phyloP scores from a whole-genome alignment of 2,329 filamentous ascomycete genomes.

The Pseudogymnoascus sp. region DNA sequence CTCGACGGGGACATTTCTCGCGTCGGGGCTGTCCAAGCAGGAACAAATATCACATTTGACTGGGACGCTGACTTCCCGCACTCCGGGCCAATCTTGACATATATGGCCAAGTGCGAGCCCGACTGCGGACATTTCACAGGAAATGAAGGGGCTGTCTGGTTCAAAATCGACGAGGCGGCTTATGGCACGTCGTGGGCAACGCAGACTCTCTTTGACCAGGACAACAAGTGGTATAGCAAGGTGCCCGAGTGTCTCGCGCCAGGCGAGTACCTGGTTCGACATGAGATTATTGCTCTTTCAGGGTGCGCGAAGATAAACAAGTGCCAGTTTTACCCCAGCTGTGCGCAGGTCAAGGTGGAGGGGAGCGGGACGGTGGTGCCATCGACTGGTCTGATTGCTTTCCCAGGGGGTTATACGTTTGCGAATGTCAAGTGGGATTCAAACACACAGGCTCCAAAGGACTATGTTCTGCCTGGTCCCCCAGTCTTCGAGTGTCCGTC shows the following conservation, averaged over 20 bases:
- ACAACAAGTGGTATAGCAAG: conserved; percentile 11
- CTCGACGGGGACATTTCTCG: conserved; percentile 14
- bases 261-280: conserved; percentile 16
- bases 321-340: conserved; percentile 16
- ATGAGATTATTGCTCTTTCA: conserved; percentile 15
- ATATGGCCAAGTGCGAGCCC: conserved; percentile 16
- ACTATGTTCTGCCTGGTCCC: background rate
- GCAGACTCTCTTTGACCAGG: conserved; percentile 13
- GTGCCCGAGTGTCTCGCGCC: conserved; percentile 15
- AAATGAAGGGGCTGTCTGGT: conserved; percentile 11
- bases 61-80: conserved; percentile 12
- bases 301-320: conserved; percentile 7
- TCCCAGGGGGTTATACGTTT: conserved; percentile 14
- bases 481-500: background rate
- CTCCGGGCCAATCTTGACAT: conserved; percentile 15
- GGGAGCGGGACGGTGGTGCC: background rate
- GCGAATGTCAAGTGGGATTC: background rate
- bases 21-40: conserved; percentile 10
- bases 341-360: conserved; percentile 15
- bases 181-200: conserved; percentile 14
- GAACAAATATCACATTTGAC: conserved; percentile 13
- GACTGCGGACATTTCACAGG: conserved; percentile 16
- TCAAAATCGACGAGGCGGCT: conserved; percentile 16
- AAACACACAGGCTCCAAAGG: background rate
- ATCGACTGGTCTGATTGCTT: conserved; percentile 7